Base-by-base conservation (phyloP, 768 basidiomycete species). In the Hypholoma fasciculare region DNA sequence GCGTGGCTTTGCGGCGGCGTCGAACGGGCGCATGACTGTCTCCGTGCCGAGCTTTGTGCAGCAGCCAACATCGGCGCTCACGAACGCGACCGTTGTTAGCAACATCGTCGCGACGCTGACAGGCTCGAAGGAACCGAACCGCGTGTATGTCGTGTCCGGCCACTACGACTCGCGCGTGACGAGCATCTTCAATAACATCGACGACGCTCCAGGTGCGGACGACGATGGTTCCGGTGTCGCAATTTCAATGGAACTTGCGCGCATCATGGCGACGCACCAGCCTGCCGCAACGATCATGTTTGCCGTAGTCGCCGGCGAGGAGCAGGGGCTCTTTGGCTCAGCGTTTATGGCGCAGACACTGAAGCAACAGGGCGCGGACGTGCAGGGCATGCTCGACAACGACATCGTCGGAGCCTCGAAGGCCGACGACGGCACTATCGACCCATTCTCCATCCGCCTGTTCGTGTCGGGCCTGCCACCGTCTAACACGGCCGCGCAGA, bases 361-460 rank as follows among this genome's bases (percentile, higher is more conserved):
- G 52, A 72, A 73, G 30, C 71, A 71, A 7, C 72, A 75, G 4
- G 75, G 80, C 11, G 74, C 74, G 3, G 78, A 84, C 61, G 79
- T 83, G 4, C 82, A 85, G 63, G 82, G 81, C 17, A 83, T 83
- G 82, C 69, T 83, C 53, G 76, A 82, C 61, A 84, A 84, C 62
- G 83, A 84, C 61, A 83, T 84, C 59, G 81, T 84, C 7, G 82
- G 82, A 1, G 79, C 79, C 49, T 74, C 81, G 11, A 80, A 76
- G 49, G 81, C 68, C 8, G 82, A 83, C 61, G 77, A 81, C 42
- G 78, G 79, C 3, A 72, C 74, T 16, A 66, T 62, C 20, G 80
- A 82, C 56, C 77, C 80, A 6, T 76, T 77, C 61, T 76, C 76
- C 58, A 78, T 84, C 61, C 73, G 82, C 4, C 76, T 85, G 73